Evolutionary conservation across 2,329 filamentous ascomycete species (phyloP), one percentile per base, ranked within the genome.

Genomic region (Rasamsonia emersonii): DNA sequence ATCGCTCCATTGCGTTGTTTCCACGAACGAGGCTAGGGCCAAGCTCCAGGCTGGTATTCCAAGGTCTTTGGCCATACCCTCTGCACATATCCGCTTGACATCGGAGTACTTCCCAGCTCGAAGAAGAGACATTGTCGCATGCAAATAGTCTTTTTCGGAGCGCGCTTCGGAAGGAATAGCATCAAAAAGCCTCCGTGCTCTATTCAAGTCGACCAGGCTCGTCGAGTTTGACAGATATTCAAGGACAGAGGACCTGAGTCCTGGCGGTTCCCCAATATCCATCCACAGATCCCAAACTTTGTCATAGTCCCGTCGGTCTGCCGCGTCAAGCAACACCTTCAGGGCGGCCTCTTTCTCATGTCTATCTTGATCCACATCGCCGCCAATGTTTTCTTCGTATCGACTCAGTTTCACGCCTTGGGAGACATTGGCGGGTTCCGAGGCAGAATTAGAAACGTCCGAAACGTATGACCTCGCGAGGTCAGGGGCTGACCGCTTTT

Each of bases 161-260:
- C 67, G 62, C 21, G 56, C 33, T 6, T 54, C 33, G 1, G 37
- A 15, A 3, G 56, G 45, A 16, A 72, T 58, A 3, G 41, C 36
- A 18, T 63, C 46, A 43, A 75, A 75, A 6, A 75, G 38, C n/a
- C 54, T 39, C 29, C 64, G 53, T 11, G 59, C 53, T 28, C 66
- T 61, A 35, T 58, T 55, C 9, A 60, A 51, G 44, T 72, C 59
- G 15, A 56, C 29, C 3, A 46, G 20, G 9, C 50, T 41, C 24
- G 44, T 36, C 8, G 67, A 68, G n/a, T 39, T 43, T 5, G 58
- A 55, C 9, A 70, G 41, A 41, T 58, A 62, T 5, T 41, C 42
- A 31, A 66, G 54, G 19, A 61, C 41, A 28, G 42, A 40, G 16
- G 48, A 43, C 18, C 40, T 47, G 21, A 49, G 30, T 11, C 50